These are phyloP conservation scores for Naganishia friedmannii DNA, from an alignment of 768 basidiomycete species.

Conservation along the genomic window DNA sequence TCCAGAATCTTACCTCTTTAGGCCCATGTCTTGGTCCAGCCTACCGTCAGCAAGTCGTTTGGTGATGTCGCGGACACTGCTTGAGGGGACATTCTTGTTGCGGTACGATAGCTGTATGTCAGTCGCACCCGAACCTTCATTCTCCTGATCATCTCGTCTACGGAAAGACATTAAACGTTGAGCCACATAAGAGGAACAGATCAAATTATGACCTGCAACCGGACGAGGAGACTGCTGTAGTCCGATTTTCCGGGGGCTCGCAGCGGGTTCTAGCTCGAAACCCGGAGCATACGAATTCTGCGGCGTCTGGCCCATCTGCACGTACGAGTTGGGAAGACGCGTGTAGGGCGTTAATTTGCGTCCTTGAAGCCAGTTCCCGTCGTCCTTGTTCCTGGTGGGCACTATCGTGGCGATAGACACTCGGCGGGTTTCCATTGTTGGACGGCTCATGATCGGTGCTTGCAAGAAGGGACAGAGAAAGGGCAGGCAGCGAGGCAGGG, in stretches of 20 bases:
- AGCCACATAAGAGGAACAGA: background rate
- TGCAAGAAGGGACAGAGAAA: background rate
- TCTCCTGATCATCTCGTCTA: background rate
- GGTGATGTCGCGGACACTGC: constrained; percentile 7
- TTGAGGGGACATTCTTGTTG: background rate
- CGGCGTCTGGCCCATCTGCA: background rate
- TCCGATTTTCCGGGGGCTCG: background rate
- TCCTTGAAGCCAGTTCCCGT: background rate
- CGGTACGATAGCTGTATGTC: background rate
- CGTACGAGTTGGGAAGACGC: constrained; percentile 1
- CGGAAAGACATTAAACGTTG: constrained; percentile 2
- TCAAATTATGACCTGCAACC: background rate
- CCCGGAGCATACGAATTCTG: constrained; percentile 1
- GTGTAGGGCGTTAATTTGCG: constrained; percentile 2
- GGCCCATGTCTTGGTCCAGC: background rate
- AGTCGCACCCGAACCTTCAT: background rate
- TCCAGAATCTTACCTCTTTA: constrained; percentile 4
- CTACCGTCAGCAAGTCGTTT: constrained; percentile 1
- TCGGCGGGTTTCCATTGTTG: background rate
- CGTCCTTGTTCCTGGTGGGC: background rate
- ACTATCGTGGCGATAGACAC: constrained; percentile 2
- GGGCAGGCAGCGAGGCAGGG: background rate
- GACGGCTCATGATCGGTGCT: background rate
- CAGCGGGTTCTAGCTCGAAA: background rate
- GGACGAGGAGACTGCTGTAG: background rate